A percentile compares a stretch with the other conserved stretches of the same genome.
Conservation (phyloP, 2,329 filamentous ascomycete species). For the Escovopsis weberi region DNA sequence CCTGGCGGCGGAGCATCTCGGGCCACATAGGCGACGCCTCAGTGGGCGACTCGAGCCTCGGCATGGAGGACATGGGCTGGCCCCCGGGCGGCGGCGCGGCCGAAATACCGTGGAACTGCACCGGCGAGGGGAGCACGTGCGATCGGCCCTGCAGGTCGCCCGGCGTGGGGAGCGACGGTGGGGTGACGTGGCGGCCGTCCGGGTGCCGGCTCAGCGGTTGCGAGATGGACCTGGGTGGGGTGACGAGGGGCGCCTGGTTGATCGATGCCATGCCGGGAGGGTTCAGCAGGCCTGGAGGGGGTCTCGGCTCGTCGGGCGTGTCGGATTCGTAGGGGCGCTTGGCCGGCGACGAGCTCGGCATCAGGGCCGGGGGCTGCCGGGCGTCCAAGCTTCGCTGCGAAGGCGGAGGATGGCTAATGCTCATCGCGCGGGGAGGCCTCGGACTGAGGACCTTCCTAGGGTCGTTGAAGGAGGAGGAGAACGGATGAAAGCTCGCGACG, state of each 20-base stretch:
- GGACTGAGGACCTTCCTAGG: conserved; percentile 19
- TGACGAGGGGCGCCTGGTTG: conserved; percentile 10
- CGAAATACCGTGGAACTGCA: conserved; percentile 11
- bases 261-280: conserved; percentile 11
- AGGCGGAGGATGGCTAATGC: conserved; percentile 13
- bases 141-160: conserved; percentile 9
- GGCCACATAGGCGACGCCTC: conserved; percentile 17
- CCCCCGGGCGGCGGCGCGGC: no score
- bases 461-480: conserved; percentile 15
- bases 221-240: conserved; percentile 20
- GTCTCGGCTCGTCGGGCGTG: conserved; percentile 13
- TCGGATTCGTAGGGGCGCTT: conserved; percentile 20
- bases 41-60: conserved; percentile 8
- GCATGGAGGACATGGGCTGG: conserved; percentile 11
- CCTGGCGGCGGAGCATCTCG: conserved; percentile 18
- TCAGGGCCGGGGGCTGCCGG: conserved; percentile 8
- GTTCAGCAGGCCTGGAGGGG: conserved; percentile 13
- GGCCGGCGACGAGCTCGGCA: conserved; percentile 12
- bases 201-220: conserved; percentile 18
- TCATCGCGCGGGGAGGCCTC: conserved; percentile 15
- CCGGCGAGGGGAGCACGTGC: conserved; percentile 7
- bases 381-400: conserved; percentile 12
- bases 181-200: conserved; percentile 12
- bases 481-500: conserved; percentile 14
- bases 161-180: conserved; percentile 8